Evolutionary conservation across 192 early-diverging fungal genomes (phyloP).

Genomic region (Allomyces javanicus): DNA sequence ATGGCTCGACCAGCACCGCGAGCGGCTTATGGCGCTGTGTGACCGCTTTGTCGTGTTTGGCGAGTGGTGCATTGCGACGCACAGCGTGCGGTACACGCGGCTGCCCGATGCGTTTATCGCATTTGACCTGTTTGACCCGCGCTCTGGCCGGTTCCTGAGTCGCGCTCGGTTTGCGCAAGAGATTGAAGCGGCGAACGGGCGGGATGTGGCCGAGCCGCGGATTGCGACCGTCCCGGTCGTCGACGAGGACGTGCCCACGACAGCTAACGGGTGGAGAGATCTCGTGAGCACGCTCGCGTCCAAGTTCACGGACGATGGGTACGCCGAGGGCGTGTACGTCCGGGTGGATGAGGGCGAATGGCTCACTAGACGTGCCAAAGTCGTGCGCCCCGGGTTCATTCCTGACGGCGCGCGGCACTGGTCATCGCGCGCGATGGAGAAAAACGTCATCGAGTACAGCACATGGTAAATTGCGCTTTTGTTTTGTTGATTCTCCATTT

Average conservation of each 20-base stretch:
- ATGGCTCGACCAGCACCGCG: background rate
- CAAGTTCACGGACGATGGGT: conserved; percentile 3
- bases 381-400: conserved; percentile 22
- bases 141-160: conserved; percentile 7
- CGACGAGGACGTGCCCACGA: no score
- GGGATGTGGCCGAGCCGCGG: conserved; percentile 2
- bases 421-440: no score
- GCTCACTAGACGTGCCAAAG: conserved; percentile 16
- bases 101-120: conserved; percentile 16
- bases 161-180: background rate
- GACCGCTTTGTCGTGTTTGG: conserved; percentile 16
- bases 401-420: background rate
- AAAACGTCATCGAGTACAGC: no score
- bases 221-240: conserved; percentile 5
- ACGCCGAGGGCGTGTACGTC: conserved; percentile 14
- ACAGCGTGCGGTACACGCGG: conserved; percentile 14
- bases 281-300: conserved; percentile 6
- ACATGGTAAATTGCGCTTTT: no score
- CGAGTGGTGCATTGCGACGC: conserved; percentile 21
- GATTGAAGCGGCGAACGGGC: conserved; percentile 3
- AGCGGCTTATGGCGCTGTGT: background rate
- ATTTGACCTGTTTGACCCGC: conserved; percentile 19
- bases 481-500: no score
- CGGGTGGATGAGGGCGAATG: conserved; percentile 12
- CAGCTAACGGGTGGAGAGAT: background rate